Conservation (phyloP, 1,139 yeast genomes). For the Geotrichum fermentans region DNA sequence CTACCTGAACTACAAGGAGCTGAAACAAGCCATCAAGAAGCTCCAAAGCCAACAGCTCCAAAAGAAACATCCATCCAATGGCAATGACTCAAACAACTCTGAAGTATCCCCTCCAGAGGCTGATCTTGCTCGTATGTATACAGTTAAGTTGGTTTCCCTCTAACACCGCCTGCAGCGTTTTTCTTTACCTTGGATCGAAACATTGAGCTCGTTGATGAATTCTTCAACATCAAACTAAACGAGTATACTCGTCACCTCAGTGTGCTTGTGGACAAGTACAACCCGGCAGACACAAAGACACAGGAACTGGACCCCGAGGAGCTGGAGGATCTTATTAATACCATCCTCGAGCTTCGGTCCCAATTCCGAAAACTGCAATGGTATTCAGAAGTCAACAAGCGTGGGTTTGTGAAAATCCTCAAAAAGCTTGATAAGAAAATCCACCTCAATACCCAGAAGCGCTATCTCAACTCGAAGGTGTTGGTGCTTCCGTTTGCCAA, state of each 20-base stretch:
- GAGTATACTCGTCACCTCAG: constrained; percentile 71
- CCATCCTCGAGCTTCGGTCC: constrained; percentile 72
- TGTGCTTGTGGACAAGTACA: constrained; percentile 36
- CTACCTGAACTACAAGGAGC: constrained; percentile 79
- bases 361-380: constrained; percentile 74
- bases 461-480: constrained; percentile 65
- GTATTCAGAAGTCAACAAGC: constrained; percentile 89
- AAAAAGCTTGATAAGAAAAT: constrained; percentile 87
- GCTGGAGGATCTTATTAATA: constrained; percentile 69
- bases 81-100: no score
- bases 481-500: constrained; percentile 70
- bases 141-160: constrained; percentile 34
- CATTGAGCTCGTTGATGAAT: constrained; percentile 73
- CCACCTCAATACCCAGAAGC: constrained; percentile 62
- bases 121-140: constrained; percentile 32
- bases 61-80: background rate
- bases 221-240: constrained; percentile 64
- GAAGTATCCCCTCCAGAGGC: constrained; percentile 23
- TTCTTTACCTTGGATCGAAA: constrained; percentile 77
- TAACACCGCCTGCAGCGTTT: constrained; percentile 42
- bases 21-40: constrained; percentile 73
- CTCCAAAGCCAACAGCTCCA: constrained; percentile 32
- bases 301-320: constrained; percentile 53
- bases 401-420: constrained; percentile 83
- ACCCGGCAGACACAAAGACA: constrained; percentile 6